These are phyloP conservation scores for Arabidopsis lyrata DNA, from an alignment of 441 rosid genomes.

Conservation along the genomic window DNA sequence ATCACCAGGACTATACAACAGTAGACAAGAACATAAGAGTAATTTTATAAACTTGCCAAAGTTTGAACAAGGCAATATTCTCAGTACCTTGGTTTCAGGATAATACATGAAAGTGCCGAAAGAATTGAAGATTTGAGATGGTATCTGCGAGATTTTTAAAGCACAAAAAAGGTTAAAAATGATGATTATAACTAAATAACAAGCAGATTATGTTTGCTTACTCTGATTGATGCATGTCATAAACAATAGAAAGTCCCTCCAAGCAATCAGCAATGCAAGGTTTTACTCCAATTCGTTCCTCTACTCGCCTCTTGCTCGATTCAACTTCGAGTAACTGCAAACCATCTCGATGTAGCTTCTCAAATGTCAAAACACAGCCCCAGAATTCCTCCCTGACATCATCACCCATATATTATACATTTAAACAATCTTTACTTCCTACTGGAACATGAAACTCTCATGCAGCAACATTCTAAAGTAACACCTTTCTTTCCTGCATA, in stretches of 20 bases:
- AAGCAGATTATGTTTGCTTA: constrained; percentile 41
- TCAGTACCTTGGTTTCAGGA: constrained; percentile 62
- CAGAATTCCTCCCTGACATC: constrained; percentile 63
- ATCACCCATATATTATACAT: not conserved
- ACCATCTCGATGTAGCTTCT: constrained; percentile 62
- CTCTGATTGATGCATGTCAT: constrained; percentile 81
- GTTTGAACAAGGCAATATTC: constrained; percentile 10
- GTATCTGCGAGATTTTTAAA: constrained; percentile 52
- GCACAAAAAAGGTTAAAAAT: not conserved
- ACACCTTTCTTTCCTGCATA: not conserved
- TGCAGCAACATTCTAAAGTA: constrained; percentile 13
- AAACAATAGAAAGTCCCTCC: constrained; percentile 72
- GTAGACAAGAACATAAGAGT: not conserved
- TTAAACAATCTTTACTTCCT: not conserved
- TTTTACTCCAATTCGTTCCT: constrained; percentile 69
- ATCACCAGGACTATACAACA: constrained; percentile 57
- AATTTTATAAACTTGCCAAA: constrained; percentile 7
- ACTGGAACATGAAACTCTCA: not conserved
- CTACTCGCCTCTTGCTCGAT: constrained; percentile 53
- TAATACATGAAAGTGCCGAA: constrained; percentile 70
- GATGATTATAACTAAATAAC: constrained; percentile 14
- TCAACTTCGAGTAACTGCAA: constrained; percentile 61
- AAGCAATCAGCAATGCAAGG: constrained; percentile 73
- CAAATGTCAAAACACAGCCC: constrained; percentile 61
- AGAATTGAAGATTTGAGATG: constrained; percentile 68